Evolutionary conservation across 768 basidiomycete genomes (phyloP), one percentile per base, ranked within the genome.

Genomic region (Collybiopsis luxurians): DNA sequence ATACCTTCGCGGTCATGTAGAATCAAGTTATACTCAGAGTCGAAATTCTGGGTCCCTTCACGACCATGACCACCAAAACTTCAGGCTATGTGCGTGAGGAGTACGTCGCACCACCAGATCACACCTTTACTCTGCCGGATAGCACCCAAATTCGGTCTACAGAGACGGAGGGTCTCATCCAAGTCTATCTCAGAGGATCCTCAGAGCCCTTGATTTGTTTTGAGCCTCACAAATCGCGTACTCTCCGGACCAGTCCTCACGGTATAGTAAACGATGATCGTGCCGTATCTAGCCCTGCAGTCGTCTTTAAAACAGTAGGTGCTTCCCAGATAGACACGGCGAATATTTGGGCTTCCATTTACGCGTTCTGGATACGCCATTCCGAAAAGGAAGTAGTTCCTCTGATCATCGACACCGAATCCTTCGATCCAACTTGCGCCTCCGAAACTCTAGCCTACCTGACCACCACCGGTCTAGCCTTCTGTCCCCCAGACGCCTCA

Each of bases 381-480:
- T 69, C 74, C 44, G 65, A 66, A 7, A 69, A 73, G 43, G 79
- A 80, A 45, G 67, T 71, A 39, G 71, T 79, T 53, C 79, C 79
- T 0, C 53, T 77, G 56, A 53, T 68, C 17, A 57, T 79, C 34
- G 63, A 69, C n/a, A 26, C 52, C 12, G 38, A 40, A 10, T 24
- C 27, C 12, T 55, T 77, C 3, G n/a, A n/a, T n/a, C n/a, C n/a
- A n/a, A 30, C 61, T 0, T 76, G 76, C 55, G 49, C 47, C 19
- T 51, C 66, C 4, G 74, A 74, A 21, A 56, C 79, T n/a, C 59
- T 59, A 6, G 34, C 56, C 1, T 80, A 81, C 57, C 65, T 81
- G 31, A 58, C 74, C 28, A 59, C 61, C 28, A 70, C 76, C 2
- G 79, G 79, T 0, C 67, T 81, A 10, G 64, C 60, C 31, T 42